A percentile compares a stretch with the other conserved stretches of the same genome.
These are phyloP conservation scores for Trichoderma sp. DNA, from an alignment of 2,329 filamentous ascomycete species.

Conservation along the genomic window DNA sequence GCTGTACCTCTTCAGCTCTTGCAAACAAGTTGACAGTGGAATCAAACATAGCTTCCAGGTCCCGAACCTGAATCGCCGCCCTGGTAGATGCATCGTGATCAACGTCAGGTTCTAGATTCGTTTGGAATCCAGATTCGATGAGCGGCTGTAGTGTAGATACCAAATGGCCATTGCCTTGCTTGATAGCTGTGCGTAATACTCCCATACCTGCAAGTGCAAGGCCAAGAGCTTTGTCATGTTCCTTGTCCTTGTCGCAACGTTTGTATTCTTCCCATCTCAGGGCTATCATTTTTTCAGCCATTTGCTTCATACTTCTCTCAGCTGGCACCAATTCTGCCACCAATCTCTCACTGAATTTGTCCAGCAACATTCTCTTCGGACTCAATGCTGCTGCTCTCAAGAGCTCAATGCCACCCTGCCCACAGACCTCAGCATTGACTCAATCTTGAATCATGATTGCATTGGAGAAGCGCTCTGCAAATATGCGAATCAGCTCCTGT, in stretches of 20 bases:
- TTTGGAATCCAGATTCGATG: not conserved
- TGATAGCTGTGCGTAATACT: not conserved
- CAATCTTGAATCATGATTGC: not conserved
- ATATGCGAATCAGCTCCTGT: not conserved
- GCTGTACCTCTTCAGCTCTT: not conserved
- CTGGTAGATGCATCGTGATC: not conserved
- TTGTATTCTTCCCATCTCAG: not conserved
- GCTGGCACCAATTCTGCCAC: not conserved
- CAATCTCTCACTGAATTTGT: not conserved
- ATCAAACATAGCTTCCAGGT: not conserved
- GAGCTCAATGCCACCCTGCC: not conserved
- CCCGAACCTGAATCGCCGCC: not conserved
- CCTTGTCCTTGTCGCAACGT: not conserved
- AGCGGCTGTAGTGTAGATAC: not conserved
- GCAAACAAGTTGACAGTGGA: not conserved
- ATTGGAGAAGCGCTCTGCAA: not conserved
- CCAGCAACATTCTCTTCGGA: not conserved
- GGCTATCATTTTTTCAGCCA: not conserved
- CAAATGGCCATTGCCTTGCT: not conserved
- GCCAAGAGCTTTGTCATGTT: not conserved
- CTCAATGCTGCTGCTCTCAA: not conserved
- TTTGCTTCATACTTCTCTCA: not conserved
- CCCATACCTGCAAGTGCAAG: not conserved
- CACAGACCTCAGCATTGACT: not conserved
- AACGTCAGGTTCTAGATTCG: not conserved